Base-by-base conservation (phyloP, 73 alveolate genomes). In the Blepharisma stoltei region DNA sequence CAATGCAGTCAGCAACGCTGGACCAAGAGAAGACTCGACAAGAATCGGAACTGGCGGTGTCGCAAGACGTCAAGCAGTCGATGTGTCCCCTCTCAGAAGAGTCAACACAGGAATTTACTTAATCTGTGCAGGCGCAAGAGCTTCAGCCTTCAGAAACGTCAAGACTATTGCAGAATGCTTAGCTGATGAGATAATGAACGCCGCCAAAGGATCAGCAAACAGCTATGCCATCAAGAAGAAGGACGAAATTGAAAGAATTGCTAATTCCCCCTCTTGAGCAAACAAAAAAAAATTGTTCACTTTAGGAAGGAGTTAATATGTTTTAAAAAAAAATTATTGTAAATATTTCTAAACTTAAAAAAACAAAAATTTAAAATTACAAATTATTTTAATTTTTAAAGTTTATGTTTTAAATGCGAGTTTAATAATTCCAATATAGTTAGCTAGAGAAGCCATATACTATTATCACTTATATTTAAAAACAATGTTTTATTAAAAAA, bases 41-140 rank as follows among this genome's bases (percentile, higher is more conserved):
- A 94, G 99, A 78, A 94, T 97, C 68, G 99, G 99, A 18, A 77
- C 99, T 53, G 99, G 99, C 32, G 99, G 99, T 93, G 98, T 94
- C 70, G 99, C 95, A 81, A 94, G 97, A 83, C 92, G 98, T 84
- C 96, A 96, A 88, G 99, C 99, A 18, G 99, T 97, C 81, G 99
- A 97, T 87, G 99, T 97, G 77, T 94, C 99, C 78, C 99, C 99
- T 45, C 82, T 97, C 80, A 94, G 99, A 84, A 97, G 99, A 87
- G 98, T 97, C 82, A 95, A 95, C 86, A 89, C 70, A 81, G 99
- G 97, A 73, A 85, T 97, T 88, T 95, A 95, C 88, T 89, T 95
- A 81, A 91, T 97, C 78, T 91, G 96, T 86, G 86, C 84, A 53
- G 99, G 99, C 9, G 96, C 98, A 43, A 96, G 99, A 91, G 94